Conservation (phyloP, 768 basidiomycete genomes). For the Neoboletus magnificus region DNA sequence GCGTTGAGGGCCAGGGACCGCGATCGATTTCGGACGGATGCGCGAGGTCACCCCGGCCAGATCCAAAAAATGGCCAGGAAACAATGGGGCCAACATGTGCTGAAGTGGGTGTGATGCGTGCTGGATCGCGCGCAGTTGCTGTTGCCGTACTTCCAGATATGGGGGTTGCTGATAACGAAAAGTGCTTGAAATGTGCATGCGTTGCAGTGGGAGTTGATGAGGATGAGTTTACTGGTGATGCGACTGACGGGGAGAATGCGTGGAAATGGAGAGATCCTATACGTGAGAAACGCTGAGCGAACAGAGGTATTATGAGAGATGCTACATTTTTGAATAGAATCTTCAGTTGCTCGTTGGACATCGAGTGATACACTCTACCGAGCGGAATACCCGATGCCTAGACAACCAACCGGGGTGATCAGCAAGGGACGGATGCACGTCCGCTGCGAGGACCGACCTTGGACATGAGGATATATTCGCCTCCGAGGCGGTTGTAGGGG, state of each 20-base stretch:
- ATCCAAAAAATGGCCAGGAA: slow-evolving; percentile 90
- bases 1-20: slow-evolving; percentile 70
- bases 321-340: slow-evolving; percentile 68
- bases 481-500: slow-evolving; percentile 79
- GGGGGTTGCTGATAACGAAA: slow-evolving; percentile 17
- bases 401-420: slow-evolving; percentile 3
- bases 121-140: neutral
- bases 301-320: slow-evolving; percentile 64
- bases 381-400: slow-evolving; percentile 76
- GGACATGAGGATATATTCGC: slow-evolving; percentile 85
- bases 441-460: slow-evolving; percentile 48
- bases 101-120: slow-evolving; percentile 19
- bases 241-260: slow-evolving; percentile 3
- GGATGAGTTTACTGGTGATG: slow-evolving; percentile 22
- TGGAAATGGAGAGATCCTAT: slow-evolving; percentile 71
- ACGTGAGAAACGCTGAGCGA: slow-evolving; percentile 69
- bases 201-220: slow-evolving; percentile 28
- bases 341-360: slow-evolving; percentile 62
- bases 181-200: slow-evolving; percentile 14
- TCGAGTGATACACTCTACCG: slow-evolving; percentile 64
- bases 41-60: slow-evolving; percentile 67
- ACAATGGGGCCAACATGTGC: slow-evolving; percentile 76
- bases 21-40: slow-evolving; percentile 71
- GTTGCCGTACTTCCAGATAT: slow-evolving; percentile 4
- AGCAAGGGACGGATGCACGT: neutral